Evolutionary conservation across 495 filamentous ascomycete species (phyloP).

Genomic region (Peziza echinospora): DNA sequence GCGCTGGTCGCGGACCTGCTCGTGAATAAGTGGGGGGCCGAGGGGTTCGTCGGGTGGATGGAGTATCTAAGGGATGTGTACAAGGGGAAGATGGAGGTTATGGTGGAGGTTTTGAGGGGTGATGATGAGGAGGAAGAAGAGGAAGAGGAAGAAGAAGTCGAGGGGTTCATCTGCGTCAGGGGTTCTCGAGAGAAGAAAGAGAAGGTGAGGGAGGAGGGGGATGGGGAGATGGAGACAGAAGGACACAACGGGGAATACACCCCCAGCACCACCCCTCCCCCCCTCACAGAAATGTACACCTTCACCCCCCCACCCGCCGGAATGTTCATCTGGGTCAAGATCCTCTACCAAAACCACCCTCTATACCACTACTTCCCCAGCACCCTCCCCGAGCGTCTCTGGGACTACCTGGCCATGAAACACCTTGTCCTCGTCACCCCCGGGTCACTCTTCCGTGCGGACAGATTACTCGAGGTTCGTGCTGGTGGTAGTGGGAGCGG

Average conservation of each 20-base stretch:
- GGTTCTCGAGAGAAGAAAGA: conserved; percentile 35
- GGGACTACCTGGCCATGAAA: conserved; percentile 46
- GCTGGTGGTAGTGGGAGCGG: too few relatives aligned
- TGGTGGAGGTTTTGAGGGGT: conserved; percentile 48
- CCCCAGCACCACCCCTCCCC: conserved; percentile 56
- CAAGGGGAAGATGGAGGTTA: conserved; percentile 56
- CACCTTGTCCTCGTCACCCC: conserved; percentile 44
- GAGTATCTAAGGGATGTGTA: conserved; percentile 60
- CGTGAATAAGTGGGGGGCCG: conserved; percentile 39
- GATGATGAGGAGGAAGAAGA: conserved; percentile 32
- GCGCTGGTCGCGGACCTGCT: conserved; percentile 55
- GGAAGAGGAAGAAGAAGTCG: conserved; percentile 34
- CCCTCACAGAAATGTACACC: conserved; percentile 42
- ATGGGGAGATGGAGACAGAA: conserved; percentile 39
- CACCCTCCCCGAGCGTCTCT: conserved; percentile 33
- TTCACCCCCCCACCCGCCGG: conserved; percentile 68
- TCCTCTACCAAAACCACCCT: conserved; percentile 50
- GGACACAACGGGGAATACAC: conserved; percentile 37
- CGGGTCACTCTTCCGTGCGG: conserved; percentile 50
- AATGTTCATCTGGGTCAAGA: conserved; percentile 74
- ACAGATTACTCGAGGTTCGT: too few relatives aligned
- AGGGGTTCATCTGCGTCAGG: too few relatives aligned
- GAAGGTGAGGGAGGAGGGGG: conserved; percentile 30
- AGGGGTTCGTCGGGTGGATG: conserved; percentile 75
- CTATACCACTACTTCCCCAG: conserved; percentile 29